A percentile compares a stretch with the other conserved stretches of the same genome.
phyloP scores from a whole-genome alignment of 2,329 filamentous ascomycete species.

The Sphaerulina populicola region DNA sequence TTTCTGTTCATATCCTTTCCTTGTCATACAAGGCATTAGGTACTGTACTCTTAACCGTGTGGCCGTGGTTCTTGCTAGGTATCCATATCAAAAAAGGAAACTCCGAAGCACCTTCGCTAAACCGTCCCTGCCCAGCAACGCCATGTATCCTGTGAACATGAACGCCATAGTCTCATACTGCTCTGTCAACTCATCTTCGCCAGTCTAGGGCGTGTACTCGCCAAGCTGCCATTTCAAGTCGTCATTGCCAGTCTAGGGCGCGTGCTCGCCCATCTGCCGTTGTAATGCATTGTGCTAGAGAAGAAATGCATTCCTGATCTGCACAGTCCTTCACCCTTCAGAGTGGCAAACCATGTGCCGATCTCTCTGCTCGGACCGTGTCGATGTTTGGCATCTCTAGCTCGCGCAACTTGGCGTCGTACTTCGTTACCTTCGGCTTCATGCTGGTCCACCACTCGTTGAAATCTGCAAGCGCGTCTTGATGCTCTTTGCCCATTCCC shows the following conservation, averaged over 20 bases:
- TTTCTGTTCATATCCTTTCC: neutral
- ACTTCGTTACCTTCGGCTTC: conserved; percentile 29
- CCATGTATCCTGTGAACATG: neutral
- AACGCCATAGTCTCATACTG: neutral
- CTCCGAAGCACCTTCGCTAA: conserved; percentile 2
- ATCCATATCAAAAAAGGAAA: neutral
- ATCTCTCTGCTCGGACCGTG: conserved; percentile 16
- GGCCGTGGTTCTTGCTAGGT: neutral
- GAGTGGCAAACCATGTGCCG: conserved; percentile 13
- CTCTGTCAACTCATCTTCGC: neutral
- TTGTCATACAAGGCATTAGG: neutral
- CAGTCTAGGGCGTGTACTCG: no score
- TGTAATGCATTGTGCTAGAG: neutral
- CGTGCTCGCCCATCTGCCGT: neutral
- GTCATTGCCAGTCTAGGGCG: neutral
- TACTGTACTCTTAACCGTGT: neutral
- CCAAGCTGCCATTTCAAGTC: neutral
- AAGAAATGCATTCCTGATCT: no score
- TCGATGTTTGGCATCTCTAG: conserved; percentile 17
- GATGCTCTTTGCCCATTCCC: conserved; percentile 12
- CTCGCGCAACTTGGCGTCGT: conserved; percentile 24
- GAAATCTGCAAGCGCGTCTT: conserved; percentile 30
- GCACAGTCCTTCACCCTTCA: neutral
- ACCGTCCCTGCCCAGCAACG: no score
- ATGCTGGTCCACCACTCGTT: conserved; percentile 36